Conservation (phyloP, 345 rosid species). For the Eucalyptus marginata region DNA sequence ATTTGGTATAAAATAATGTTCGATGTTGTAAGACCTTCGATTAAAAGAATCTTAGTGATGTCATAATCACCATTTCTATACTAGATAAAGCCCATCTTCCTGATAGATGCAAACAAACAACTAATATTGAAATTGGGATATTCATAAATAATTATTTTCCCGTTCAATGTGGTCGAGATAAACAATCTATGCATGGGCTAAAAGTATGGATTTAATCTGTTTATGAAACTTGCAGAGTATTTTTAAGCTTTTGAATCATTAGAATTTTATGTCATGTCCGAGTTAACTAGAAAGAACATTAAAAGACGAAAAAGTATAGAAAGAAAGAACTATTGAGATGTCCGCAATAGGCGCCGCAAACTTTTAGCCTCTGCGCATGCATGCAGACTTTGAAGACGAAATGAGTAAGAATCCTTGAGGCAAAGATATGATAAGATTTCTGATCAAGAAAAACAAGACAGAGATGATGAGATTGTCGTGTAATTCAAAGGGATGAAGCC, state of each 20-base stretch:
- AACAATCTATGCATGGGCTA: background rate
- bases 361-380: background rate
- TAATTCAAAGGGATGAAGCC: background rate
- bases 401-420: background rate
- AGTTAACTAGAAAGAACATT: background rate
- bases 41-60: background rate
- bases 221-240: background rate
- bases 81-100: background rate
- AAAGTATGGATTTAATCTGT: background rate
- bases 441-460: background rate
- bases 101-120: background rate
- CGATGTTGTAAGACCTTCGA: background rate
- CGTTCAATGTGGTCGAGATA: background rate
- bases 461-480: background rate
- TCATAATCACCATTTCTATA: background rate
- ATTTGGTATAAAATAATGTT: background rate
- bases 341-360: background rate
- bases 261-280: background rate
- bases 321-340: background rate
- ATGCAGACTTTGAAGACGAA: background rate
- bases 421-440: background rate
- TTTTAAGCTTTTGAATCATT: background rate
- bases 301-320: background rate
- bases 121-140: background rate
- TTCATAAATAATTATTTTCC: background rate